These are phyloP conservation scores for Cutaneotrichosporon mucoides DNA, from an alignment of 1,284 basidiomycete genomes.

Conservation along the genomic window DNA sequence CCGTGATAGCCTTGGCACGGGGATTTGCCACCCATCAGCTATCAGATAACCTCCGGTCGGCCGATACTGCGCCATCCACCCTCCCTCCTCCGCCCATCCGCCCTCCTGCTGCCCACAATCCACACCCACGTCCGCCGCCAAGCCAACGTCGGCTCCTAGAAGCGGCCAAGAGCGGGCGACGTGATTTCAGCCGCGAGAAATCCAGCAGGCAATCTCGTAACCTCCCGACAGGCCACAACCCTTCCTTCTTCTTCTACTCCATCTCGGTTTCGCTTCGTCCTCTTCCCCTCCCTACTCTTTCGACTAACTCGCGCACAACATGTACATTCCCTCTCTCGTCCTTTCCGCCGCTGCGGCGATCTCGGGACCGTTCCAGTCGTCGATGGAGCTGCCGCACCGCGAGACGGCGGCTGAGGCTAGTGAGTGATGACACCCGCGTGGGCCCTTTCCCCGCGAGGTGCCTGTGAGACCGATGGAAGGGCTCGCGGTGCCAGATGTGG, in stretches of 20 bases:
- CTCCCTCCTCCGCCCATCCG: background rate
- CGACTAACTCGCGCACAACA: background rate
- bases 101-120: background rate
- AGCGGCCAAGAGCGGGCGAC: too few species aligned
- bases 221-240: too few species aligned
- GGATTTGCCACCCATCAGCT: background rate
- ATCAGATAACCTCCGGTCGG: background rate
- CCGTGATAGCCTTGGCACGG: too few species aligned
- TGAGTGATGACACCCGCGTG: too few species aligned
- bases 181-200: too few species aligned
- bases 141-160: background rate
- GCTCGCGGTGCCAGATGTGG: too few species aligned
- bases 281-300: background rate
- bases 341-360: background rate
- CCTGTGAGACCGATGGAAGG: too few species aligned
- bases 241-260: too few species aligned
- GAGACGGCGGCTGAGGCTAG: constrained; percentile 32
- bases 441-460: too few species aligned
- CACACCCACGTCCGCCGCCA: background rate
- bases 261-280: too few species aligned
- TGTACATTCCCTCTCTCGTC: constrained; percentile 6
- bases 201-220: too few species aligned
- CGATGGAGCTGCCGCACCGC: constrained; percentile 9
- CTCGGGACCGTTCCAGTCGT: constrained; percentile 5
- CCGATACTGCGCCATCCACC: background rate